Base-by-base conservation (phyloP, 768 basidiomycete genomes). In the Asterophora parasitica region DNA sequence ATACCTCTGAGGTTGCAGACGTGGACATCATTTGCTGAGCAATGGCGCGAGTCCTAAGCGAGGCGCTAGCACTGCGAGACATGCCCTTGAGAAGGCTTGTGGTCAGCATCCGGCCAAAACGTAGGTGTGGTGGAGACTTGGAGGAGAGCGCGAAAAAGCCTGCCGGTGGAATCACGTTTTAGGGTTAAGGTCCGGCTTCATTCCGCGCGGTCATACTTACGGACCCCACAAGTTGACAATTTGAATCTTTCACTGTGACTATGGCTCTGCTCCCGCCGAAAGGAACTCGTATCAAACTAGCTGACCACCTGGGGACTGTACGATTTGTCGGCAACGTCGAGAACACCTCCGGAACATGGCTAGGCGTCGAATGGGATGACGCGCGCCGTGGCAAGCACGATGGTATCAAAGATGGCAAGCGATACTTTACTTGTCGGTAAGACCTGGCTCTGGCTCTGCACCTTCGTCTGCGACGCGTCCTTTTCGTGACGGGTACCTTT, bases 321-420 rank as follows among this genome's bases (percentile, higher is more conserved):
- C 79, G 67, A 65, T 93, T 77, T 59, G 65, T 76, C 11, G 92
- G 92, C 1, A 53, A 63, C 1, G 81, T 94, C 15, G 68, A 78
- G 13, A 76, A 76, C 11, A 81, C 88, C 0, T 58, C 66, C 3
- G 89, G 88, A 3, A 56, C 65, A 10, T 98, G 94, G 94, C 74
- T 93, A n/a, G 95, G 95, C n/a, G 78, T 97, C 39, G 95, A 98
- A 68, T 98, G 94, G 90, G 95, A 98, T 60, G 84, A 92, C 58
- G 77, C 83, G 15, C 50, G 63, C 7, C 79, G 92, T 48, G 95
- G 95, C 20, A 94, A 88, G 63, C 93, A 97, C 62, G 81, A 87
- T 56, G 95, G 95, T 5, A 61, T 73, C 54, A 88, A 91, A 60
- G 82, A 90, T 54, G 85, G 82, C 39, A 77, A 73, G 52, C 75